Evolutionary conservation across 164 flowering plant species (phyloP), one percentile per base, ranked within the genome.

Genomic region (Litsea cubeba): DNA sequence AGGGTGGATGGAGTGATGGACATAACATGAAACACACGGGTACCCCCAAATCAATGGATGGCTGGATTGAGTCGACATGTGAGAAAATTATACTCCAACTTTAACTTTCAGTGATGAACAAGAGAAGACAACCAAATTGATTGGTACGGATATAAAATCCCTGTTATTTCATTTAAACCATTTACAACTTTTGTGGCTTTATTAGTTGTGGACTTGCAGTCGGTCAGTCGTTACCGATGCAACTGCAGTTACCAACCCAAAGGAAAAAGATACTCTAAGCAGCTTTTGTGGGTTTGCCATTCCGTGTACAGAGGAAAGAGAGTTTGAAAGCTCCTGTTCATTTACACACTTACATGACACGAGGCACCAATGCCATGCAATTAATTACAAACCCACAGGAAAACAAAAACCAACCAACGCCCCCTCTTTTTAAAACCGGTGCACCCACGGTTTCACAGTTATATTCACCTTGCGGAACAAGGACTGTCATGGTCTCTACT

Each of bases 151-250:
- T 17, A 15, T 17, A 6, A n/a, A 58, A 12, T n/a, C 18, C 62
- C 22, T 7, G 2, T 58, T 58, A n/a, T n/a, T 58, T 58, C 24
- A 63, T 24, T 4, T 11, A 20, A 23, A 63, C 66, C 28, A 63
- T 24, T 65, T 20, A 7, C 69, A 18, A 66, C n/a, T 5, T 28
- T 26, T 28, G 18, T 66, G 20, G 32, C 28, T 32, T 7, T 28
- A 66, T 17, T 66, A 12, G 69, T 66, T 66, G 69, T 8, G 46
- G 46, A 40, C 46, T 7, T 40, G 46, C 46, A 40, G 46, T 40
- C 50, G 17, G n/a, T 1, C 12, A 30, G 69, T 66, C 69, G 69
- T 66, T 46, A 66, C 69, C 3, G 69, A 66, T 66, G 22, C 69
- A 66, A 66, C 69, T 17, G 40, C 17, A 66, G 10, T 6, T 15